Evolutionary conservation across 352 stramenopile species (phyloP).

Genomic region (Phytophthora niederhauseri): DNA sequence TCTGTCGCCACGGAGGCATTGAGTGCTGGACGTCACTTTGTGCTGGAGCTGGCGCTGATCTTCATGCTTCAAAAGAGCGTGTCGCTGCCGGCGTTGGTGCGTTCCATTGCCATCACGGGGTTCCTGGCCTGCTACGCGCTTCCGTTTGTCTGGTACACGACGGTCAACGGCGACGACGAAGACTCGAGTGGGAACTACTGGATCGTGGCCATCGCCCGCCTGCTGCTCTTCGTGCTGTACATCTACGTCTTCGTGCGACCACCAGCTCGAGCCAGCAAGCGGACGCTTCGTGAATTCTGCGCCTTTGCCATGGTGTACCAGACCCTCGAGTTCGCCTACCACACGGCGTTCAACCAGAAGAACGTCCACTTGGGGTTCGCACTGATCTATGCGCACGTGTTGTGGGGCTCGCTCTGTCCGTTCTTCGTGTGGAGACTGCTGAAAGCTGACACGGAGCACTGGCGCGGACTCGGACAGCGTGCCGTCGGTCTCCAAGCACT

Average conservation of each 20-base stretch:
- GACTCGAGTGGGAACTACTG: slow-evolving; percentile 32
- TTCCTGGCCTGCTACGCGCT: slow-evolving; percentile 47
- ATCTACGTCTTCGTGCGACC: slow-evolving; percentile 47
- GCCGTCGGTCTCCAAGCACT: slow-evolving; percentile 40
- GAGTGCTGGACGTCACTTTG: slow-evolving; percentile 51
- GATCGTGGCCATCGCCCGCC: slow-evolving; percentile 34
- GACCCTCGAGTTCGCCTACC: slow-evolving; percentile 40
- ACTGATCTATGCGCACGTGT: slow-evolving; percentile 39
- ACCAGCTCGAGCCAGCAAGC: slow-evolving; percentile 50
- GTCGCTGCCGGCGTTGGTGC: slow-evolving; percentile 46
- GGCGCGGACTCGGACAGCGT: slow-evolving; percentile 55
- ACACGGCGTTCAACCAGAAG: slow-evolving; percentile 40
- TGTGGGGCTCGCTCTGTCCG: slow-evolving; percentile 43
- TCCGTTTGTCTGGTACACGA: slow-evolving; percentile 45
- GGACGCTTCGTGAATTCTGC: slow-evolving; percentile 49
- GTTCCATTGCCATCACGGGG: slow-evolving; percentile 37
- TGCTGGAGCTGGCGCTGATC: slow-evolving; percentile 49
- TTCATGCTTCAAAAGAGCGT: slow-evolving; percentile 68
- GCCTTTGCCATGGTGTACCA: slow-evolving; percentile 49
- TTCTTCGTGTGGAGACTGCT: slow-evolving; percentile 52
- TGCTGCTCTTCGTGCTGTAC: slow-evolving; percentile 39
- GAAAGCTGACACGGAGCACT: slow-evolving; percentile 68
- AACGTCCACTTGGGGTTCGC: slow-evolving; percentile 34
- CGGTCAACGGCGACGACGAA: slow-evolving; percentile 13
- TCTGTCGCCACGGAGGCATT: slow-evolving; percentile 35